These are phyloP conservation scores for Cordyceps cicadae DNA, from an alignment of 2,329 filamentous ascomycete genomes.

Conservation along the genomic window DNA sequence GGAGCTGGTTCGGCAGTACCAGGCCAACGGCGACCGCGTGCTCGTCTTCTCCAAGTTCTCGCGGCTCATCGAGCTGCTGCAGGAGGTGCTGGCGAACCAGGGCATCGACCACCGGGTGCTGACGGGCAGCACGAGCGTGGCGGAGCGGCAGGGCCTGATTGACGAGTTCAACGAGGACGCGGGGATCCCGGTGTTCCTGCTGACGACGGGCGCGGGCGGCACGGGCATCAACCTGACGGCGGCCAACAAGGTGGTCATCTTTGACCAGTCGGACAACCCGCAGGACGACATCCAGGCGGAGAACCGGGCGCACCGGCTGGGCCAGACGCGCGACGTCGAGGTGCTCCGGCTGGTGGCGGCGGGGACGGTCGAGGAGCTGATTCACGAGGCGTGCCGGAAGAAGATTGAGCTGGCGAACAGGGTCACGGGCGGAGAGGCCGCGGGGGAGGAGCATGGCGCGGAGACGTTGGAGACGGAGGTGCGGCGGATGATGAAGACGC, in stretches of 20 bases:
- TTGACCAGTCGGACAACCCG: conserved; percentile 94
- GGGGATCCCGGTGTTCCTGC: conserved; percentile 79
- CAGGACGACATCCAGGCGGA: conserved; percentile 98
- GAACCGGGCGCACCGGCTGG: conserved; percentile 90
- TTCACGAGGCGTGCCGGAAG: conserved; percentile 81
- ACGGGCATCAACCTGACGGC: conserved; percentile 93
- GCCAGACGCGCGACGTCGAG: conserved; percentile 84
- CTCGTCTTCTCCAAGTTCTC: conserved; percentile 93
- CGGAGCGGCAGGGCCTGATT: conserved; percentile 77
- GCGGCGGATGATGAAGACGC: conserved; percentile 29
- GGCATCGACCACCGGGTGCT: conserved; percentile 74
- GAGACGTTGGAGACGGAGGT: conserved; percentile 17
- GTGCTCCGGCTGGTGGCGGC: conserved; percentile 76
- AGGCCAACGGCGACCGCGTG: conserved; percentile 72
- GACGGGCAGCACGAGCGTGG: conserved; percentile 74
- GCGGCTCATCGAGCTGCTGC: conserved; percentile 81
- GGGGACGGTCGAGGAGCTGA: conserved; percentile 85
- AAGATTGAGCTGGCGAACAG: conserved; percentile 79
- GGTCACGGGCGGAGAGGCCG: conserved; percentile 35
- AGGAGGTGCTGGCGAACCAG: conserved; percentile 67
- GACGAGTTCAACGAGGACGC: conserved; percentile 73
- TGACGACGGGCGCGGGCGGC: conserved; percentile 91
- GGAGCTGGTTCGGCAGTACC: conserved; percentile 64
- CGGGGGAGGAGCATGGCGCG: conserved; percentile 26
- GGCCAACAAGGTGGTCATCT: conserved; percentile 96